These are phyloP conservation scores for Lumnitzera racemosa DNA, from an alignment of 345 rosid genomes.

Conservation along the genomic window DNA sequence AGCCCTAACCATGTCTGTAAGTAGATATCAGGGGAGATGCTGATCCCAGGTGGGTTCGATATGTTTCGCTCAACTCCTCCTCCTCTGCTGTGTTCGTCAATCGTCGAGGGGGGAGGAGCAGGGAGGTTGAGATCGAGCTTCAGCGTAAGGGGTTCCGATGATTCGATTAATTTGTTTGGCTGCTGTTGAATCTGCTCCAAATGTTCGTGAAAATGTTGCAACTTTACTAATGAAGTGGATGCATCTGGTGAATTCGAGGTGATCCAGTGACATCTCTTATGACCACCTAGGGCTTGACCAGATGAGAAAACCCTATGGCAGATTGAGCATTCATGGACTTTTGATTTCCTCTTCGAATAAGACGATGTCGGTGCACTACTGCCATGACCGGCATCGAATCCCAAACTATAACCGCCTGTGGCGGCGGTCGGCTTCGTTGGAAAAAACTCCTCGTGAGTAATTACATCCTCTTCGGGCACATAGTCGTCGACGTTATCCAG, in stretches of 20 bases:
- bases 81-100: conserved; percentile 8
- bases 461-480: conserved; percentile 32
- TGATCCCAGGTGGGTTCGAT: conserved; percentile 10
- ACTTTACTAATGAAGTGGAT: conserved; percentile 35
- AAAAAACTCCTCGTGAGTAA: conserved; percentile 44
- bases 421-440: conserved; percentile 19
- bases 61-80: conserved; percentile 2
- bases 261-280: conserved; percentile 97
- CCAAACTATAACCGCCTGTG: too few relatives aligned
- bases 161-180: conserved; percentile 22
- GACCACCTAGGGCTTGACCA: conserved; percentile 96
- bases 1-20: conserved; percentile 36
- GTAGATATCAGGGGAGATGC: conserved; percentile 31
- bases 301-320: conserved; percentile 89
- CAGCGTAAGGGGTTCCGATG: conserved; percentile 37
- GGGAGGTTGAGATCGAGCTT: conserved; percentile 71
- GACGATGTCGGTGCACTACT: conserved; percentile 22
- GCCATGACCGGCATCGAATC: conserved; percentile 29
- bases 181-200: conserved; percentile 40
- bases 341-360: conserved; percentile 53
- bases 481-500: conserved; percentile 32
- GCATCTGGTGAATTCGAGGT: conserved; percentile 59
- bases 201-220: conserved; percentile 47
- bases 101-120: conserved; percentile 28
- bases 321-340: conserved; percentile 87